phyloP scores from a whole-genome alignment of 2,329 filamentous ascomycete species.

The Lecanicillium sp. region DNA sequence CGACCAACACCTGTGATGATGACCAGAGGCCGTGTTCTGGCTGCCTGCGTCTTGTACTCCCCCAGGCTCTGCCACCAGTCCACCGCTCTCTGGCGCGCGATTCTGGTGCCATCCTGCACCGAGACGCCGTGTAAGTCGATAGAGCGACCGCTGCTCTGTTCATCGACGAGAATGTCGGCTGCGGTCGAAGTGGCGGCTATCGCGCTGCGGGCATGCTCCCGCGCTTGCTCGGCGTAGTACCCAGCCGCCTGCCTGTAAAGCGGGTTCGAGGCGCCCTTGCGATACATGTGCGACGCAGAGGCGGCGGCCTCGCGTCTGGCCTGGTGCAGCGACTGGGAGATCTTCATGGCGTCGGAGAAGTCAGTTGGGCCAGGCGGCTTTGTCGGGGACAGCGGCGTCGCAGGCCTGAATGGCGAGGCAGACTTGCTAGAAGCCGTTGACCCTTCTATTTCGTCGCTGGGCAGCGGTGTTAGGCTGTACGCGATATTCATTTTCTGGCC shows the following conservation, averaged over 20 bases:
- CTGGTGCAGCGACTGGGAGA: slow-evolving; percentile 24
- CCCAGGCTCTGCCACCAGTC: slow-evolving; percentile 73
- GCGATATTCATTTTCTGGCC: slow-evolving; percentile 31
- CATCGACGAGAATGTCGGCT: slow-evolving; percentile 63
- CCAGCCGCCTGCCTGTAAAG: slow-evolving; percentile 70
- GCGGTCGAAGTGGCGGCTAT: slow-evolving; percentile 55
- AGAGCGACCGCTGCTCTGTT: slow-evolving; percentile 53
- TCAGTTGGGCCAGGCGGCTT: slow-evolving; percentile 15
- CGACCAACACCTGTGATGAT: slow-evolving; percentile 77
- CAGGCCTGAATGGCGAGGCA: not conserved
- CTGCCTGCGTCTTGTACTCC: slow-evolving; percentile 49
- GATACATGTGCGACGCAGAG: slow-evolving; percentile 36
- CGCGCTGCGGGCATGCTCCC: slow-evolving; percentile 54
- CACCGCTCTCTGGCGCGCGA: slow-evolving; percentile 60
- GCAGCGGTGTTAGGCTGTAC: slow-evolving; percentile 34
- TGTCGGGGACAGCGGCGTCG: not conserved
- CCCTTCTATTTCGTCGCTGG: slow-evolving; percentile 26
- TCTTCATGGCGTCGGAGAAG: slow-evolving; percentile 25
- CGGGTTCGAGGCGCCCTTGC: slow-evolving; percentile 57
- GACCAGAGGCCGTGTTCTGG: slow-evolving; percentile 51
- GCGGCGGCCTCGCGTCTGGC: slow-evolving; percentile 27
- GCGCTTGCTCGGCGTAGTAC: slow-evolving; percentile 67
- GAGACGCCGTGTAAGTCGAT: slow-evolving; percentile 81
- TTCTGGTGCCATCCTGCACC: slow-evolving; percentile 74
- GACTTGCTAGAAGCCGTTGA: slow-evolving; percentile 1